Base-by-base conservation (phyloP, 495 filamentous ascomycete species). In the Rhizodiscina lignyota region DNA sequence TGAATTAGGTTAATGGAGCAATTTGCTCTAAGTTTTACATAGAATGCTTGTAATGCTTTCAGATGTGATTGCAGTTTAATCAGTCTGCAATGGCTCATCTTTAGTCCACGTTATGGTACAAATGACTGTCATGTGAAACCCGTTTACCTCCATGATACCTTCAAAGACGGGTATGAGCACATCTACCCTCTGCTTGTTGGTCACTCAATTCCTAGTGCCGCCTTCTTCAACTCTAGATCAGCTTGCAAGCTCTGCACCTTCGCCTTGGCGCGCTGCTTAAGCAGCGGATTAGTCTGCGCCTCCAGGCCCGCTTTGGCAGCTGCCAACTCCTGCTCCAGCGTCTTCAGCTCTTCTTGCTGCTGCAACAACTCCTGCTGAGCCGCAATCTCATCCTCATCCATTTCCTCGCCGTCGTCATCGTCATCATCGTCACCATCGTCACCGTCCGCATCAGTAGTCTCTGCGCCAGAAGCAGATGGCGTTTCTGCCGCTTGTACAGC, bases 161-260 rank as follows among this genome's bases (percentile, higher is more conserved):
- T n/a, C n/a, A n/a, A n/a, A n/a, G n/a, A n/a, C n/a, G n/a, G n/a
- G n/a, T n/a, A n/a, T n/a, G n/a, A n/a, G n/a, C n/a, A n/a, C n/a
- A n/a, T n/a, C n/a, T n/a, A n/a, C n/a, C n/a, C n/a, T n/a, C n/a
- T n/a, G n/a, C n/a, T n/a, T n/a, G n/a, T n/a, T n/a, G n/a, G n/a
- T n/a, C n/a, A n/a, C n/a, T n/a, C n/a, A n/a, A n/a, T n/a, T n/a
- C n/a, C n/a, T n/a, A n/a, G n/a, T n/a, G n/a, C n/a, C n/a, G n/a
- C n/a, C 24, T 27, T 27, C 57, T 78, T 79, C 24, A 78, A 50
- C 30, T 60, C 53, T 21, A 76, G 60, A 48, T 79, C 72, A 23
- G 53, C 51, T 52, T 63, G 55, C 37, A 72, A 42, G 18, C 61
- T 67, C 47, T 60, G 56, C 33, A 74, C 64, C 40, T 58, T 71